Percentiles rank a stretch among this genome's conserved stretches.
These are phyloP conservation scores for Aspergillus sp. DNA, from an alignment of 2,329 filamentous ascomycete species.

Conservation along the genomic window DNA sequence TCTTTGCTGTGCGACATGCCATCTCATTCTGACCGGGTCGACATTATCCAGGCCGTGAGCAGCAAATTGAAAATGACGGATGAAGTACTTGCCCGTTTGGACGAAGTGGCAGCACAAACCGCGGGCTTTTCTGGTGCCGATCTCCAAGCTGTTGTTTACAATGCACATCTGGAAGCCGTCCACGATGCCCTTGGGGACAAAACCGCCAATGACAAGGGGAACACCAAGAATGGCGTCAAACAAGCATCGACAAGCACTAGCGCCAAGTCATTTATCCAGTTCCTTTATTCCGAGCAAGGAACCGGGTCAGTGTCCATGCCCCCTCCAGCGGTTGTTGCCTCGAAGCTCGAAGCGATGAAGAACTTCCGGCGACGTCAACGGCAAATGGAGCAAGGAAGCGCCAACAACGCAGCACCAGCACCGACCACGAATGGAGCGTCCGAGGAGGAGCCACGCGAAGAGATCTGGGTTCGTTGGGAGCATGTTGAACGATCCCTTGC, in stretches of 20 bases:
- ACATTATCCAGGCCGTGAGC: slow-evolving; percentile 82
- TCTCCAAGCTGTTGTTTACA: slow-evolving; percentile 89
- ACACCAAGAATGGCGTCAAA: slow-evolving; percentile 22
- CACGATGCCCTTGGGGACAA: slow-evolving; percentile 76
- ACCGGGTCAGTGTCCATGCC: slow-evolving; percentile 58
- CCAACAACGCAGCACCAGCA: slow-evolving; percentile 7
- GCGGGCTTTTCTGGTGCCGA: slow-evolving; percentile 93
- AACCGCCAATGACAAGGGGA: slow-evolving; percentile 35
- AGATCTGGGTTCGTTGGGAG: slow-evolving; percentile 78
- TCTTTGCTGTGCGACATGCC: slow-evolving; percentile 89
- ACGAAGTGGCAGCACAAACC: slow-evolving; percentile 72
- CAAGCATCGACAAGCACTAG: slow-evolving; percentile 27
- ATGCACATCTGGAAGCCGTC: slow-evolving; percentile 94
- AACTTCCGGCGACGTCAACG: slow-evolving; percentile 61
- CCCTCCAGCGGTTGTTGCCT: slow-evolving; percentile 71
- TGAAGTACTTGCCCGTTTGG: slow-evolving; percentile 59
- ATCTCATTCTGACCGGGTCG: slow-evolving; percentile 69
- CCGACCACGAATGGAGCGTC: slow-evolving; percentile 18
- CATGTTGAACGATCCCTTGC: slow-evolving; percentile 75
- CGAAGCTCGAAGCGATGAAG: slow-evolving; percentile 80
- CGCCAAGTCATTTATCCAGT: slow-evolving; percentile 64
- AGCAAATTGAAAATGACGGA: slow-evolving; percentile 70
- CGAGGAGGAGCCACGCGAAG: slow-evolving; percentile 43
- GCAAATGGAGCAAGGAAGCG: slow-evolving; percentile 39
- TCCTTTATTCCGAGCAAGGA: slow-evolving; percentile 67